A percentile compares a stretch with the other conserved stretches of the same genome.
phyloP scores from a whole-genome alignment of 164 flowering plant species.

The Houttuynia cordata region DNA sequence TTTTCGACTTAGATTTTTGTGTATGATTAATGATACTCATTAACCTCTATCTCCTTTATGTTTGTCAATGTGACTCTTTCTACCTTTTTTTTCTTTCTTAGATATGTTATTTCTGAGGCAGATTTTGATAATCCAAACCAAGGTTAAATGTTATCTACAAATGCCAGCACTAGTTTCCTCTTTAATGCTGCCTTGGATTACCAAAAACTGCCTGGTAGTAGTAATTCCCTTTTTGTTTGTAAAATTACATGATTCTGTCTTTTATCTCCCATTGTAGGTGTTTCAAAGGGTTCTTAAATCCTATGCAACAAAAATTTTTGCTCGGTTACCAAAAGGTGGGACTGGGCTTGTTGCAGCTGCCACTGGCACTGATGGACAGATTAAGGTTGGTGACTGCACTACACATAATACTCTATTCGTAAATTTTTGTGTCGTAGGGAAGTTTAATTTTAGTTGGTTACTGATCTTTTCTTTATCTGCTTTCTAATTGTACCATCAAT shows the following conservation, averaged over 20 bases:
- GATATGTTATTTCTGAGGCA: too few species aligned
- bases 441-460: neutral
- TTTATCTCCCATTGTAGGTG: conserved; percentile 32
- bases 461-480: neutral
- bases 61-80: neutral
- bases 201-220: too few species aligned
- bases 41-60: too few species aligned
- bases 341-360: conserved; percentile 95
- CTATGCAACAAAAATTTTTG: conserved; percentile 80
- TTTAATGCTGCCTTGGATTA: too few species aligned
- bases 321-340: conserved; percentile 87
- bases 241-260: neutral
- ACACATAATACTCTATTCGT: conserved; percentile 4
- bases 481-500: neutral
- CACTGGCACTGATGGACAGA: conserved; percentile 95
- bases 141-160: too few species aligned
- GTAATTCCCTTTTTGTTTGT: neutral
- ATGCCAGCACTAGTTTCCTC: too few species aligned
- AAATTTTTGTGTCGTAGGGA: neutral
- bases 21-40: too few species aligned
- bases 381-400: conserved; percentile 52
- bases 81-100: too few species aligned
- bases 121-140: too few species aligned
- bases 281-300: conserved; percentile 85
- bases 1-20: too few species aligned